Percentiles rank a stretch among this genome's conserved stretches.
Evolutionary conservation across 2,329 filamentous ascomycete genomes (phyloP).

Genomic region (Sclerotinia sclerotiorum): DNA sequence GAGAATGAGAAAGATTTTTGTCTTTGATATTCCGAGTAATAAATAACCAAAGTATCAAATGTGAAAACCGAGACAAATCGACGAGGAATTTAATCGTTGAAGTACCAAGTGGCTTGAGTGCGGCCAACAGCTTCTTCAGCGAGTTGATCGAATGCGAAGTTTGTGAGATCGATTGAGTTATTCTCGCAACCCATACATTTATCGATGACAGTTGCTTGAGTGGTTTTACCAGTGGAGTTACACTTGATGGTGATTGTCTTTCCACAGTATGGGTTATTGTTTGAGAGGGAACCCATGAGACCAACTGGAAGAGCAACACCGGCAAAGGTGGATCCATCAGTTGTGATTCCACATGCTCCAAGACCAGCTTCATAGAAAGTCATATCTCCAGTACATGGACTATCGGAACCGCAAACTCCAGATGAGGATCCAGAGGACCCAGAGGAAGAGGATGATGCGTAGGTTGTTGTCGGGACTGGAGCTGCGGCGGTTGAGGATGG

Average conservation of each 20-base stretch:
- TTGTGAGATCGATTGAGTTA: constrained; percentile 59
- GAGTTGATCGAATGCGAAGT: constrained; percentile 43
- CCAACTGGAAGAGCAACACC: constrained; percentile 67
- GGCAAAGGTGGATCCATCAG: constrained; percentile 54
- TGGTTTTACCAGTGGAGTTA: constrained; percentile 56
- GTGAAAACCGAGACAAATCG: not conserved
- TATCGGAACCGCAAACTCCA: constrained; percentile 39
- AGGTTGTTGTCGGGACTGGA: constrained; percentile 20
- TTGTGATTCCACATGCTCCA: constrained; percentile 66
- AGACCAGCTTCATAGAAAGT: constrained; percentile 73
- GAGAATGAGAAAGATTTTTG: constrained; percentile 16
- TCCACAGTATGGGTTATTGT: constrained; percentile 70
- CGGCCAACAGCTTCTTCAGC: constrained; percentile 49
- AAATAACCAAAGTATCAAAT: not conserved
- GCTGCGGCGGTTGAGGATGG: constrained; percentile 26
- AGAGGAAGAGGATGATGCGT: constrained; percentile 25
- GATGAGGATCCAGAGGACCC: constrained; percentile 26
- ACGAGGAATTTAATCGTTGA: constrained; percentile 39
- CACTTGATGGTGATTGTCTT: constrained; percentile 68
- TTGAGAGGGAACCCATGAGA: constrained; percentile 64
- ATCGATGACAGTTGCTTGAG: constrained; percentile 63
- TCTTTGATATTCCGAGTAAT: constrained; percentile 12
- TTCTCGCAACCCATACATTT: constrained; percentile 70
- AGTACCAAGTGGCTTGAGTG: constrained; percentile 47
- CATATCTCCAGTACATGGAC: constrained; percentile 58